A percentile compares a stretch with the other conserved stretches of the same genome.
These are phyloP conservation scores for Neopestalotiopsis clavispora DNA, from an alignment of 2,329 filamentous ascomycete genomes.

Conservation along the genomic window DNA sequence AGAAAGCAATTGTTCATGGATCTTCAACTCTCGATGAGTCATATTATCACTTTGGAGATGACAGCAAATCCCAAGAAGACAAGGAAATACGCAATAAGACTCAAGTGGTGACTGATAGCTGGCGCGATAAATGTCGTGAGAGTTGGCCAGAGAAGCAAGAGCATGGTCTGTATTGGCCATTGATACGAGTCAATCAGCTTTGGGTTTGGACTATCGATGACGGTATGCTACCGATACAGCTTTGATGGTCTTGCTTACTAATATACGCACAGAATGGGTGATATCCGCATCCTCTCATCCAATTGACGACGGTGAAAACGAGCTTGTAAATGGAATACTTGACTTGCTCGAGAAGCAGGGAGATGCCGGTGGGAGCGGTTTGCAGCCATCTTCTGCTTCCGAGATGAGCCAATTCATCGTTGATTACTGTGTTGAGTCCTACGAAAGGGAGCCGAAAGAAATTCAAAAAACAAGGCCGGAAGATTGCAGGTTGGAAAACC, in stretches of 20 bases:
- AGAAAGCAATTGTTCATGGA: no score
- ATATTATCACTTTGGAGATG: not conserved
- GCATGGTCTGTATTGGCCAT: not conserved
- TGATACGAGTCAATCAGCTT: not conserved
- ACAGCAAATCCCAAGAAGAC: no score
- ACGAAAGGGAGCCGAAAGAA: not conserved
- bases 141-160: no score
- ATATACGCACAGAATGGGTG: not conserved
- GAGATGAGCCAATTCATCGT: not conserved
- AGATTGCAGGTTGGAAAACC: no score
- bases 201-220: not conserved
- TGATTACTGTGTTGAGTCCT: not conserved
- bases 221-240: not conserved
- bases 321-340: not conserved
- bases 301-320: not conserved
- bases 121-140: no score
- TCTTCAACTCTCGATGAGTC: not conserved
- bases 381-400: not conserved
- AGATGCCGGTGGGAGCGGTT: not conserved
- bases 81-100: no score
- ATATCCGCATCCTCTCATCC: not conserved
- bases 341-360: not conserved
- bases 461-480: no score
- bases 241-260: not conserved
- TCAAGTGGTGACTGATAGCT: not conserved